Evolutionary conservation across 2,329 filamentous ascomycete species (phyloP).

Genomic region (Neofusicoccum laricinum): DNA sequence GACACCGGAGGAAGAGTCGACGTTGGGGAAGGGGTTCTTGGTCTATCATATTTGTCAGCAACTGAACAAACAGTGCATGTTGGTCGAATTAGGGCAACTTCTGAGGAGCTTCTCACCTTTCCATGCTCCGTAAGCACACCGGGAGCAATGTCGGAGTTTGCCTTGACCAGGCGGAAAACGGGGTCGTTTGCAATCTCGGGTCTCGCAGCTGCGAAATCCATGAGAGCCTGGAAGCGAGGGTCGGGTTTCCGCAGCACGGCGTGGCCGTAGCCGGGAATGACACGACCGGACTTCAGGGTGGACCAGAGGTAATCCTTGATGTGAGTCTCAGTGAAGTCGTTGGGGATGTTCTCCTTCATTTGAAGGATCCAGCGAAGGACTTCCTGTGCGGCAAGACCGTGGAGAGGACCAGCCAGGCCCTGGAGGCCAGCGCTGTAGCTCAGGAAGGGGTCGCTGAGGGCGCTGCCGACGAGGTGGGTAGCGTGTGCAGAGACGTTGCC

Average conservation of each 20-base stretch:
- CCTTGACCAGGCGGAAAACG: constrained; percentile 90
- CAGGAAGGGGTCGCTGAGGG: constrained; percentile 90
- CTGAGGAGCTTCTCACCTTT: constrained; percentile 54
- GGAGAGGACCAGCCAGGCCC: constrained; percentile 89
- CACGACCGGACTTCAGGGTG: constrained; percentile 88
- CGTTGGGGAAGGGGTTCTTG: constrained; percentile 96
- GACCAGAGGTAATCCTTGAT: constrained; percentile 89
- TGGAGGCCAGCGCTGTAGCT: constrained; percentile 95
- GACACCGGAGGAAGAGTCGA: constrained; percentile 89
- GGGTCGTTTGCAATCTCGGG: constrained; percentile 84
- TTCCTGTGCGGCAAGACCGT: constrained; percentile 93
- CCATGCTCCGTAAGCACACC: constrained; percentile 89
- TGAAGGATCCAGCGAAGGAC: constrained; percentile 94
- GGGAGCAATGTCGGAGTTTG: constrained; percentile 88
- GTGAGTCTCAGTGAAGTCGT: constrained; percentile 73
- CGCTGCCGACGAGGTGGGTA: constrained; percentile 92
- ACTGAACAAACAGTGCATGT: background rate
- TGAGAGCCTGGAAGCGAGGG: constrained; percentile 91
- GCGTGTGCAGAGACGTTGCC: constrained; percentile 96
- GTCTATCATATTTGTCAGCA: constrained; percentile 52
- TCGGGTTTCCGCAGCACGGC: constrained; percentile 96
- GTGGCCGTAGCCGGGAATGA: constrained; percentile 93
- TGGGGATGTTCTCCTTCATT: constrained; percentile 87
- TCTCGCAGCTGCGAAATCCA: constrained; percentile 86
- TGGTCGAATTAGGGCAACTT: background rate